phyloP scores from a whole-genome alignment of 2,329 filamentous ascomycete genomes.

The Botrytis galanthina region DNA sequence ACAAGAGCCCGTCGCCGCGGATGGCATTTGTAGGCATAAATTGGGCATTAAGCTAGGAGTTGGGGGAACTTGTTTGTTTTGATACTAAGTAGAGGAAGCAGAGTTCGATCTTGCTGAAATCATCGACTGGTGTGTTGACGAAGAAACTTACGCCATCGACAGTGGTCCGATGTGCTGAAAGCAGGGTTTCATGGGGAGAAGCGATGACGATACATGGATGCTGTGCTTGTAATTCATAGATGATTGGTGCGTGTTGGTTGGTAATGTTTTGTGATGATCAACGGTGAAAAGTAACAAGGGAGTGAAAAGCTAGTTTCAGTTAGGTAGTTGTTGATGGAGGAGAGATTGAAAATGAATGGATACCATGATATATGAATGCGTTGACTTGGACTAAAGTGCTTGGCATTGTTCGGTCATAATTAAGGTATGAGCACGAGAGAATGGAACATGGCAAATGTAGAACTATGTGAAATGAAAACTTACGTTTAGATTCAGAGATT shows the following conservation, averaged over 20 bases:
- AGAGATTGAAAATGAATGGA: neutral
- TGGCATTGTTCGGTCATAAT: neutral
- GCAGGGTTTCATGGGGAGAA: neutral
- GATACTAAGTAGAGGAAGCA: neutral
- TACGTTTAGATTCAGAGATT: neutral
- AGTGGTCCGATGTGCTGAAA: neutral
- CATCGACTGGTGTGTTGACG: neutral
- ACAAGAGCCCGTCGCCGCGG: neutral
- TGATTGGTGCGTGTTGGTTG: neutral
- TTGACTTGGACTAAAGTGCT: neutral
- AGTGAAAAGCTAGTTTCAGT: neutral
- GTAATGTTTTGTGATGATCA: neutral
- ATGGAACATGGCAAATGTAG: neutral
- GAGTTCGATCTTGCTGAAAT: neutral
- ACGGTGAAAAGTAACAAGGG: neutral
- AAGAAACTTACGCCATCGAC: neutral
- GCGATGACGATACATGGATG: neutral
- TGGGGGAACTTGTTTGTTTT: conserved; percentile 6
- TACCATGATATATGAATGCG: neutral
- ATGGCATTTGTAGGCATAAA: conserved; percentile 3
- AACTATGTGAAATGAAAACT: neutral
- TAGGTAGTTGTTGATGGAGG: neutral
- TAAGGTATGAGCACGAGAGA: neutral
- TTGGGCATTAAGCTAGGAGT: conserved; percentile 16
- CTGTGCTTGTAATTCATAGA: conserved; percentile 13